Percentiles rank a stretch among this genome's conserved stretches.
Evolutionary conservation across 257 asterid species (phyloP).

Genomic region (Solanum chiquidenum): DNA sequence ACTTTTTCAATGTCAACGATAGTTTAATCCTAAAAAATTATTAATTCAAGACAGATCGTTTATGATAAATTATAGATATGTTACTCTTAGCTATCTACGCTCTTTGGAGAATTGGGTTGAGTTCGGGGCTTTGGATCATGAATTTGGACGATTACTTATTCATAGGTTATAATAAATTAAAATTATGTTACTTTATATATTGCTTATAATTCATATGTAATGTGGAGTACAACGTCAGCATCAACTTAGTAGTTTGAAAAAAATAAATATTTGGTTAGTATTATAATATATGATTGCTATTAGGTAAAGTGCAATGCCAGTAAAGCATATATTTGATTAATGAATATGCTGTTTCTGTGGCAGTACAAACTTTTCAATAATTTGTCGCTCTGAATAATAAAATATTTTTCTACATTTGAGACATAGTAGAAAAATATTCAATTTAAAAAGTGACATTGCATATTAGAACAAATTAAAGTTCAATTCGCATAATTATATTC

Average conservation of each 20-base stretch:
- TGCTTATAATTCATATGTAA: not conserved
- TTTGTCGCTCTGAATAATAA: not conserved
- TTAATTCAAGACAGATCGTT: too few relatives aligned
- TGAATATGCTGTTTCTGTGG: not conserved
- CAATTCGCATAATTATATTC: not conserved
- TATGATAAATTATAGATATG: too few relatives aligned
- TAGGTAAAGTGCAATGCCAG: not conserved
- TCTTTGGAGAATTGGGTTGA: too few relatives aligned
- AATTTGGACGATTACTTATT: not conserved
- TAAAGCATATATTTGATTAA: not conserved
- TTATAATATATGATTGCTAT: not conserved
- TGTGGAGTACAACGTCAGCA: not conserved
- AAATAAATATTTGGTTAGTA: not conserved
- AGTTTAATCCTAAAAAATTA: too few relatives aligned
- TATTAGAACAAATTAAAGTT: not conserved
- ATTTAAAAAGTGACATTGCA: not conserved
- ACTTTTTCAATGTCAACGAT: not conserved
- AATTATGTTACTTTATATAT: not conserved
- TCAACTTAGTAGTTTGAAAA: not conserved
- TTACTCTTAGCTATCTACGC: too few relatives aligned
- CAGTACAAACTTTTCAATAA: not conserved
- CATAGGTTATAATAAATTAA: not conserved
- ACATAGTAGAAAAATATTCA: not conserved
- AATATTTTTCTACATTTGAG: not conserved
- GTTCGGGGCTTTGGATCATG: too few relatives aligned